Percentiles rank a stretch among this genome's conserved stretches.
phyloP scores from a whole-genome alignment of 495 filamentous ascomycete species.

The Podospora tetraspora region DNA sequence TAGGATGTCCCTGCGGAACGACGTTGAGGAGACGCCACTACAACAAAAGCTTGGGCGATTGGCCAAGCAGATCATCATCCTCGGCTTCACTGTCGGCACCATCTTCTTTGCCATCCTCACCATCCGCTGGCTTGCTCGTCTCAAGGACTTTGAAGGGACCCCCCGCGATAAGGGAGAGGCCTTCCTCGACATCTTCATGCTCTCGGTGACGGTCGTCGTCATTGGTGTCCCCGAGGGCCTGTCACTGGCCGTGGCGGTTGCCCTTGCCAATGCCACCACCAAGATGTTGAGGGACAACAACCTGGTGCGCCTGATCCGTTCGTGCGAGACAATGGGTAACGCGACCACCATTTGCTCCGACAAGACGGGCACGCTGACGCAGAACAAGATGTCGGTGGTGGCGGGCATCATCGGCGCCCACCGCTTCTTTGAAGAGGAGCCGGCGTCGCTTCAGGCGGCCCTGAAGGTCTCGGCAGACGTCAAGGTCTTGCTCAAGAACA shows the following conservation, averaged over 20 bases:
- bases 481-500: constrained; percentile 49
- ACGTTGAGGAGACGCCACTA: constrained; percentile 3
- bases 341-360: constrained; percentile 90
- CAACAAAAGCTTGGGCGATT: constrained; percentile 4
- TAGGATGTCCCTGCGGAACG: background rate
- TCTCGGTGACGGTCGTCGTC: constrained; percentile 87
- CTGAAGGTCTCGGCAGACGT: background rate
- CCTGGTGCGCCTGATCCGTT: constrained; percentile 74
- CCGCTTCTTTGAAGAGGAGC: background rate
- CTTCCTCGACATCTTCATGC: constrained; percentile 86
- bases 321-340: constrained; percentile 93
- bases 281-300: constrained; percentile 91
- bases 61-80: constrained; percentile 3
- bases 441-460: background rate
- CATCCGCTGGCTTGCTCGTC: constrained; percentile 71
- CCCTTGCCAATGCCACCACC: constrained; percentile 84
- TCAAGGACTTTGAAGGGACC: constrained; percentile 45
- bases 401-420: constrained; percentile 57
- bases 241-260: constrained; percentile 82
- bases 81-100: constrained; percentile 47
- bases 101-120: constrained; percentile 78
- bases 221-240: constrained; percentile 89
- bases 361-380: constrained; percentile 85
- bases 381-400: constrained; percentile 81
- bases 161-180: constrained; percentile 71